phyloP scores from a whole-genome alignment of 768 basidiomycete genomes.

The Cyclocybe aegerita region DNA sequence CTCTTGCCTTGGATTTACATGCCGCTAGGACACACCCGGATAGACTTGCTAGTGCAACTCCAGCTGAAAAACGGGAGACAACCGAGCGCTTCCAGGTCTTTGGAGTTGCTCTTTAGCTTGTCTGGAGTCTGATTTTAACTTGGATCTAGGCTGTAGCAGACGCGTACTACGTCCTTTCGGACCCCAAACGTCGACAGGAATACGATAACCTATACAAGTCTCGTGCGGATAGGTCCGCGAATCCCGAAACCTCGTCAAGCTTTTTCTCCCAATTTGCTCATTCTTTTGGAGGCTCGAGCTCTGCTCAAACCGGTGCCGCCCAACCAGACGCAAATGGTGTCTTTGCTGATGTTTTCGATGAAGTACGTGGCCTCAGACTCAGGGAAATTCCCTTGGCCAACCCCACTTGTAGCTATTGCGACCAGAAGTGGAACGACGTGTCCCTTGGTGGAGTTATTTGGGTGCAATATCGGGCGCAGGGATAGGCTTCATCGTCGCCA shows the following conservation, averaged over 20 bases:
- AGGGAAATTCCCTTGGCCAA: neutral
- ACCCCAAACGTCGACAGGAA: conserved; percentile 67
- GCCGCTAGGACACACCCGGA: conserved; percentile 82
- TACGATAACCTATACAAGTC: conserved; percentile 70
- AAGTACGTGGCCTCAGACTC: conserved; percentile 45
- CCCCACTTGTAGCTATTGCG: conserved; percentile 55
- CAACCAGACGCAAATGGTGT: conserved; percentile 79
- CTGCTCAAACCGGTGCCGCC: conserved; percentile 28
- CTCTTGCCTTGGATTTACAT: conserved; percentile 17
- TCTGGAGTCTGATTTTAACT: conserved; percentile 1
- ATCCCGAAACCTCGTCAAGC: conserved; percentile 65
- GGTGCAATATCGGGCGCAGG: conserved; percentile 74
- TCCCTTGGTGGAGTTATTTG: conserved; percentile 77
- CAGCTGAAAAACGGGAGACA: conserved; percentile 66
- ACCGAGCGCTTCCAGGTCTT: conserved; percentile 84
- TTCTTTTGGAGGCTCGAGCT: conserved; percentile 54
- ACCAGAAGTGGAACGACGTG: conserved; percentile 74
- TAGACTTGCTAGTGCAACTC: conserved; percentile 66
- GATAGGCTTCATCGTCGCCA: conserved; percentile 62
- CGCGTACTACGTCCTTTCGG: conserved; percentile 91
- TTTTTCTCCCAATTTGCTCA: conserved; percentile 79
- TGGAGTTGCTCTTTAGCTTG: neutral
- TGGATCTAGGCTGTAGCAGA: conserved; percentile 77
- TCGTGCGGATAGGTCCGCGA: conserved; percentile 52
- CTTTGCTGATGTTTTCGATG: conserved; percentile 90